Conservation (phyloP, 2,329 filamentous ascomycete genomes). For the Fusarium compactum region DNA sequence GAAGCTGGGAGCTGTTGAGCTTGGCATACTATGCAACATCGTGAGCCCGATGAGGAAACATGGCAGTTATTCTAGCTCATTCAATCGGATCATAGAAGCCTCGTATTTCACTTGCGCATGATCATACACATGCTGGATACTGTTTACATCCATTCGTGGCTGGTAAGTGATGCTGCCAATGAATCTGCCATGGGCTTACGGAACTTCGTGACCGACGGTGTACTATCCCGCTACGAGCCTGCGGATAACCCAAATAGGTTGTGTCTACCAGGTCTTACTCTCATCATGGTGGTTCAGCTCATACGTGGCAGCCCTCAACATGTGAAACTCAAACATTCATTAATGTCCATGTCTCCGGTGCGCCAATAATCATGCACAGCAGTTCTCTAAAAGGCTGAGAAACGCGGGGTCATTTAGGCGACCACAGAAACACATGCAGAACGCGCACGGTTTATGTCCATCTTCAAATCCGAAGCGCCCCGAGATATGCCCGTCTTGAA, state of each 20-base stretch:
- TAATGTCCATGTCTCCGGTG: constrained; percentile 2
- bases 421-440: background rate
- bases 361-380: background rate
- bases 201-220: background rate
- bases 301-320: background rate
- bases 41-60: background rate
- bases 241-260: background rate
- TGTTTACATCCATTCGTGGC: background rate
- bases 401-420: constrained; percentile 20
- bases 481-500: constrained; percentile 24
- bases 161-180: background rate
- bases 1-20: background rate
- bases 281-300: background rate
- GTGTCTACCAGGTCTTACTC: fast-evolving
- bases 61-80: background rate
- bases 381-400: background rate
- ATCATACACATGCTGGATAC: background rate
- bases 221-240: background rate
- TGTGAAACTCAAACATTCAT: constrained; percentile 6
- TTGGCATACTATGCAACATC: background rate
- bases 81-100: background rate
- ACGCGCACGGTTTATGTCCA: background rate
- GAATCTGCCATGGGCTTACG: background rate
- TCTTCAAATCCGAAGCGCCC: constrained; percentile 14
- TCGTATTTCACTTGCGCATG: background rate